Conservation (phyloP, 352 stramenopile genomes). For the Globisporangium parvum region DNA sequence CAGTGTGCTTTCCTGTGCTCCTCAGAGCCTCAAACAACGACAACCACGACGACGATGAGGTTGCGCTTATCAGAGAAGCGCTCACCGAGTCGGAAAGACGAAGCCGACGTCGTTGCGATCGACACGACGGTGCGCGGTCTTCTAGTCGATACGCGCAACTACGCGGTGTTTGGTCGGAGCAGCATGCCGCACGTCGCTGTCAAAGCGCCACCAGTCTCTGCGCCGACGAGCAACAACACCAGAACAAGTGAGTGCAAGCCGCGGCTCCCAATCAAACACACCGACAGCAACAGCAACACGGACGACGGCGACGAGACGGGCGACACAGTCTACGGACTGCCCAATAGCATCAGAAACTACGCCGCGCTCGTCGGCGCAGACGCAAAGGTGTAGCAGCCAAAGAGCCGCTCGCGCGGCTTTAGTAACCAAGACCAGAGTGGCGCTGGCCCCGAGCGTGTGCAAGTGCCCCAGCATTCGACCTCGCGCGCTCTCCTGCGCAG, state of each 20-base stretch:
- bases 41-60: not conserved
- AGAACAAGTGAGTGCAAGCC: constrained; percentile 2
- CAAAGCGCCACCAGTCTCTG: not conserved
- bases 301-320: constrained; percentile 20
- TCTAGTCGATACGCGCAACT: constrained; percentile 31
- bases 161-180: constrained; percentile 8
- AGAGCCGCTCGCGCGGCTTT: constrained; percentile 40
- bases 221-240: constrained; percentile 3
- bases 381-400: constrained; percentile 10
- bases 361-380: constrained; percentile 27
- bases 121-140: constrained; percentile 16
- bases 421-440: constrained; percentile 49
- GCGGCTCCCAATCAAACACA: constrained; percentile 3
- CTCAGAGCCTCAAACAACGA: not conserved
- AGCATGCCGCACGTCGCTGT: not conserved
- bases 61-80: constrained; percentile 1
- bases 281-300: not conserved
- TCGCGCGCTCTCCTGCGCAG: constrained; percentile 9
- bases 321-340: constrained; percentile 41
- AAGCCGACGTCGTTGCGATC: not conserved
- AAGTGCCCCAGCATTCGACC: constrained; percentile 30
- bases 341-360: constrained; percentile 47
- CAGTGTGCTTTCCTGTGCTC: constrained; percentile 7
- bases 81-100: not conserved
- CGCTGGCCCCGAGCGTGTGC: constrained; percentile 12